phyloP scores from a whole-genome alignment of 176 grass and related monocot genomes.

The Urochloa ruziziensis region DNA sequence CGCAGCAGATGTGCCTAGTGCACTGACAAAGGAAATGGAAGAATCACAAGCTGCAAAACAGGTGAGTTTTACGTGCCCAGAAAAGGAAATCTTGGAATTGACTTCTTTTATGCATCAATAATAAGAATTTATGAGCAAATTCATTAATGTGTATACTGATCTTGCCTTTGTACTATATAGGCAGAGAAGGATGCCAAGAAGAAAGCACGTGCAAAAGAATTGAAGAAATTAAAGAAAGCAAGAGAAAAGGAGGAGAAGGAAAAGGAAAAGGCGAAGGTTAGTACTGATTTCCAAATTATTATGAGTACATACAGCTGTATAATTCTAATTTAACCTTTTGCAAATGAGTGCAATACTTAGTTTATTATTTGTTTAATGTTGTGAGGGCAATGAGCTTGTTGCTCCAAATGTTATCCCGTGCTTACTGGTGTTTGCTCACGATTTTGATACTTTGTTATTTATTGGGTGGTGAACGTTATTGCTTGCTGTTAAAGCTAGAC shows the following conservation, averaged over 20 bases:
- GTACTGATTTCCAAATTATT: neutral
- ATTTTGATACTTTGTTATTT: slow-evolving; percentile 7
- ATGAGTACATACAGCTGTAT: neutral
- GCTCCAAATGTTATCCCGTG: neutral
- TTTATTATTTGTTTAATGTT: neutral
- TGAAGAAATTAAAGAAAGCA: slow-evolving; percentile 91
- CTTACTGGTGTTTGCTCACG: neutral
- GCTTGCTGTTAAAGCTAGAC: too few species aligned
- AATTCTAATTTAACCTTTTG: neutral
- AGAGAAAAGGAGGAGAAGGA: slow-evolving; percentile 85
- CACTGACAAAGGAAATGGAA: slow-evolving; percentile 95
- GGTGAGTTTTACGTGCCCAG: slow-evolving; percentile 24
- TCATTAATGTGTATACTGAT: slow-evolving; percentile 24
- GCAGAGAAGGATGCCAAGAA: slow-evolving; percentile 94
- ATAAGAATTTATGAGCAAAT: neutral
- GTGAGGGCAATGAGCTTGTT: neutral
- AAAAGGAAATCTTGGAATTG: neutral
- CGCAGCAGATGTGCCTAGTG: slow-evolving; percentile 92
- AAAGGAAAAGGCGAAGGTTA: slow-evolving; percentile 78
- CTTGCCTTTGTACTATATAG: slow-evolving; percentile 32
- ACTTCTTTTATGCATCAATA: neutral
- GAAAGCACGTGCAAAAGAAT: slow-evolving; percentile 93
- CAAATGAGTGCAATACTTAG: neutral
- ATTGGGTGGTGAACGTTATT: neutral
- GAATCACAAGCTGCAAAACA: slow-evolving; percentile 89